Conservation (phyloP, 176 grass and related monocot species). For the Calamus simplicifolius region DNA sequence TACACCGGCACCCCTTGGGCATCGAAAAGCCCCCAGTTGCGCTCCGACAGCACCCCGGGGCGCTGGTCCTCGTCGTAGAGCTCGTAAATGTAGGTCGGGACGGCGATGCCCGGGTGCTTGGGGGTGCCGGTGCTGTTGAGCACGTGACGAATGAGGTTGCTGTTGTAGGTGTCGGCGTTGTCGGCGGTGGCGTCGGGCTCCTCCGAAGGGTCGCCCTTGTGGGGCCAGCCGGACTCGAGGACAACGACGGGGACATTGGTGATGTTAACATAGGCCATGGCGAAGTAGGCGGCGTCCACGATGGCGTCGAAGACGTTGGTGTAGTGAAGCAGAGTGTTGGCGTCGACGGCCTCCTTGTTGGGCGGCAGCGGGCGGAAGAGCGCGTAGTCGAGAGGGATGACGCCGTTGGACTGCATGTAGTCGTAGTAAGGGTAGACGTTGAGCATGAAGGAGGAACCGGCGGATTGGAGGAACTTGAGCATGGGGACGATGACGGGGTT, state of each 20-base stretch:
- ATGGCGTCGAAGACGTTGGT: conserved; percentile 94
- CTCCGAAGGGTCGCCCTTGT: conserved; percentile 63
- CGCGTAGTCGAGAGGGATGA: conserved; percentile 88
- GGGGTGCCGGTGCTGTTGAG: conserved; percentile 93
- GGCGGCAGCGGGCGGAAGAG: conserved; percentile 85
- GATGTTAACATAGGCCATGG: conserved; percentile 88
- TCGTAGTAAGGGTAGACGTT: conserved; percentile 98
- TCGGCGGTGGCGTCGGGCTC: conserved; percentile 83
- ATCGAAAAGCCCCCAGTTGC: conserved; percentile 85
- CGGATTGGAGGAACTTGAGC: conserved; percentile 79
- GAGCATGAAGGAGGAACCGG: conserved; percentile 66
- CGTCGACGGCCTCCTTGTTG: conserved; percentile 94
- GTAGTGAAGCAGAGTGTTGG: conserved; percentile 95
- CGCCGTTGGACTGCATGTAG: conserved; percentile 95
- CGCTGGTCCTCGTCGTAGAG: conserved; percentile 89
- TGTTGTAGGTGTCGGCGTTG: conserved; percentile 95
- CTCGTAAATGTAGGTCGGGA: conserved; percentile 88
- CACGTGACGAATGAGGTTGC: conserved; percentile 84
- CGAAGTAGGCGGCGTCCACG: conserved; percentile 88
- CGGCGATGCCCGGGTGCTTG: conserved; percentile 80
- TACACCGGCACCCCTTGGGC: conserved; percentile 77
- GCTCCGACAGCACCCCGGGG: conserved; percentile 55
- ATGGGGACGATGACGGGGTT: conserved; percentile 54
- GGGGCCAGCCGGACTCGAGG: conserved; percentile 91
- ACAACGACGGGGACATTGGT: conserved; percentile 87